Evolutionary conservation across 2,329 filamentous ascomycete species (phyloP).

Genomic region (Gaeumannomyces tritici): DNA sequence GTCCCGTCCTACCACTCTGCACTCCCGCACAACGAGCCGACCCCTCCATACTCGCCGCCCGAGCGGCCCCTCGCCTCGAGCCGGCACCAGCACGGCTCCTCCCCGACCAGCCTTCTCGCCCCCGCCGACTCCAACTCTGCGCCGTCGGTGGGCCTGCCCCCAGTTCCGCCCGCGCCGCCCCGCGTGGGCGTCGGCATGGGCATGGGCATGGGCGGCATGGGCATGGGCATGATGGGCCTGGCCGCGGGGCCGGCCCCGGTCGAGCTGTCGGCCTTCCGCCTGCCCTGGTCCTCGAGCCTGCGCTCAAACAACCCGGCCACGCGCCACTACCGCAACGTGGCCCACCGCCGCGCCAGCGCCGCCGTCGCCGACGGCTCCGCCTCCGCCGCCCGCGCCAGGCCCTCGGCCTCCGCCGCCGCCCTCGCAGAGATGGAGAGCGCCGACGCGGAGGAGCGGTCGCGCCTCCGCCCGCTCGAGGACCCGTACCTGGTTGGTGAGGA

Average conservation of each 20-base stretch:
- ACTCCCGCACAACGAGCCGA: conserved; percentile 30
- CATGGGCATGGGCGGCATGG: too few relatives aligned
- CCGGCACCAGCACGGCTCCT: conserved; percentile 4
- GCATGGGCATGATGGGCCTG: too few relatives aligned
- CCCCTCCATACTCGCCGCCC: conserved; percentile 41
- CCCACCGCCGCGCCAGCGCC: conserved; percentile 47
- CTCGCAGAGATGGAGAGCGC: conserved; percentile 4
- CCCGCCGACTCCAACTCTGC: conserved; percentile 10
- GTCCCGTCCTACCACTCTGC: conserved; percentile 55
- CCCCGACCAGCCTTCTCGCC: conserved; percentile 5
- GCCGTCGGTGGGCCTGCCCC: conserved; percentile 34
- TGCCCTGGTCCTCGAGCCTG: conserved; percentile 35
- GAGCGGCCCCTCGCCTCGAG: conserved; percentile 4
- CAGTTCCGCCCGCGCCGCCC: conserved; percentile 29
- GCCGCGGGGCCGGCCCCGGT: conserved; percentile 15
- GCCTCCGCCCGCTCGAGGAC: conserved; percentile 48
- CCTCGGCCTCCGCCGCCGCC: conserved; percentile 5
- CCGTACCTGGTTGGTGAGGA: conserved; percentile 58
- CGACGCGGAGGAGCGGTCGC: conserved; percentile 14
- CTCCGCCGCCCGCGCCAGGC: conserved; percentile 8
- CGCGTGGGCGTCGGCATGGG: conserved; percentile 14
- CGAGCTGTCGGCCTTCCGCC: conserved; percentile 44
- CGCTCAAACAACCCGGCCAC: conserved; percentile 40
- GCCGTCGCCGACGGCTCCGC: conserved; percentile 22
- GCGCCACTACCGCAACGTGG: conserved; percentile 54